phyloP scores from a whole-genome alignment of 1,284 basidiomycete genomes.

The Cryptococcus sp. region DNA sequence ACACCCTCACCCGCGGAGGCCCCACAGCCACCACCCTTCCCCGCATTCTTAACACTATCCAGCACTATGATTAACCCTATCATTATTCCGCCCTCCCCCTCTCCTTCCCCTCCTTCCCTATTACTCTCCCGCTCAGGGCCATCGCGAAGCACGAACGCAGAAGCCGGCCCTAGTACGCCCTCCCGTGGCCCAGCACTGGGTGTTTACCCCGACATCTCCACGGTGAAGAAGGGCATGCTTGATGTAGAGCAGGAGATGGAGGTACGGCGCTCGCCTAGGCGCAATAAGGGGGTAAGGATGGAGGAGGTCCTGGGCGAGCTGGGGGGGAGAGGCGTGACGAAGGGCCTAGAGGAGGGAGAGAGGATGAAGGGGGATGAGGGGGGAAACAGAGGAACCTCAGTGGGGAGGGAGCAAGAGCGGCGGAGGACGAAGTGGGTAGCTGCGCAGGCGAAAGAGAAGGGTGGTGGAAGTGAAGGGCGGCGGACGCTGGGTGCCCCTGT shows the following conservation, averaged over 20 bases:
- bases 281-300: not conserved
- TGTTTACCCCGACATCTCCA: not conserved
- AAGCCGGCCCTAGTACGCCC: too few relatives aligned
- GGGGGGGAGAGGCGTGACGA: not conserved
- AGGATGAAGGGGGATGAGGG: not conserved
- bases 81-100: constrained; percentile 8
- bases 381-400: not conserved
- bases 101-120: constrained; percentile 1
- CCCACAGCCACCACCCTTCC: constrained; percentile 4
- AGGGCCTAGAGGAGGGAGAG: not conserved
- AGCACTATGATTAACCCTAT: constrained; percentile 4
- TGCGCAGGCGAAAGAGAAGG: not conserved
- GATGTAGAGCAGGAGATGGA: not conserved
- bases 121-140: not conserved
- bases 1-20: not conserved
- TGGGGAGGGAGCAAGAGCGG: not conserved
- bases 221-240: not conserved
- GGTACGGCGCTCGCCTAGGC: constrained; percentile 11
- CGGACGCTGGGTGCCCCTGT: too few relatives aligned
- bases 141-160: too few relatives aligned
- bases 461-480: too few relatives aligned
- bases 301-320: not conserved
- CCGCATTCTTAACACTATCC: not conserved
- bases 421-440: not conserved
- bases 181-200: not conserved